Conservation (phyloP, 2,329 filamentous ascomycete species). For the Ophiostoma triangulosporum region DNA sequence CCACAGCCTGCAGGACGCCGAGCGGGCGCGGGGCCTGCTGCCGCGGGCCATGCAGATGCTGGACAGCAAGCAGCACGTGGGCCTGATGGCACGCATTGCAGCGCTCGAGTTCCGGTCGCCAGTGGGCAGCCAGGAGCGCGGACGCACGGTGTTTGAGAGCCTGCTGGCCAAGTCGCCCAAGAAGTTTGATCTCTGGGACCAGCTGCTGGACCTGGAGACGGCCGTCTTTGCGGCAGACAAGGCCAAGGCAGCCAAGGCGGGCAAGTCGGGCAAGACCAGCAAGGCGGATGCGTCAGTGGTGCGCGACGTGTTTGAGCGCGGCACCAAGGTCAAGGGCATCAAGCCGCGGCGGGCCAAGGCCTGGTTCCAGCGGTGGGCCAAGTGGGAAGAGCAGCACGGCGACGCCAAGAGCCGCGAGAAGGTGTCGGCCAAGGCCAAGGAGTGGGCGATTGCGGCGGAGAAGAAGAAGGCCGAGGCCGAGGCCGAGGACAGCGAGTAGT, state of each 20-base stretch:
- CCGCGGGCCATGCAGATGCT: constrained; percentile 76
- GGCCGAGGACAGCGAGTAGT: constrained; percentile 14
- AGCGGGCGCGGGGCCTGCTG: constrained; percentile 65
- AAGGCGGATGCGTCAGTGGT: constrained; percentile 38
- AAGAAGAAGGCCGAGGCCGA: constrained; percentile 22
- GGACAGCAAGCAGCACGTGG: constrained; percentile 49
- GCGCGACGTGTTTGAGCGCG: constrained; percentile 70
- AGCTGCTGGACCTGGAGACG: constrained; percentile 76
- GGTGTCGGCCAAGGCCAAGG: constrained; percentile 56
- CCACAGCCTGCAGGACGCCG: constrained; percentile 53
- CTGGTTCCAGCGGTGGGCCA: constrained; percentile 85
- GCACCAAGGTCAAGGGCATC: constrained; percentile 52
- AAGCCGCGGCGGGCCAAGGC: constrained; percentile 73
- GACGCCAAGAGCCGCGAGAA: constrained; percentile 55
- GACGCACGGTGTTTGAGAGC: constrained; percentile 87
- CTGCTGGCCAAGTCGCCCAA: constrained; percentile 76
- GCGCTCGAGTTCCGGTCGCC: constrained; percentile 79
- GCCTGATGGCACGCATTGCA: constrained; percentile 75
- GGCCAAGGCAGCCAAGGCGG: constrained; percentile 26
- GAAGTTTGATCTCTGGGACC: constrained; percentile 84
- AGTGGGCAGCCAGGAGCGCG: constrained; percentile 75
- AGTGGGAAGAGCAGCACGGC: constrained; percentile 69
- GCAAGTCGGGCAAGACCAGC: constrained; percentile 27
- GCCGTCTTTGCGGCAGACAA: constrained; percentile 35
- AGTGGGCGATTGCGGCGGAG: constrained; percentile 47